phyloP scores from a whole-genome alignment of 495 filamentous ascomycete genomes.

The Trichoderma erinaceum region DNA sequence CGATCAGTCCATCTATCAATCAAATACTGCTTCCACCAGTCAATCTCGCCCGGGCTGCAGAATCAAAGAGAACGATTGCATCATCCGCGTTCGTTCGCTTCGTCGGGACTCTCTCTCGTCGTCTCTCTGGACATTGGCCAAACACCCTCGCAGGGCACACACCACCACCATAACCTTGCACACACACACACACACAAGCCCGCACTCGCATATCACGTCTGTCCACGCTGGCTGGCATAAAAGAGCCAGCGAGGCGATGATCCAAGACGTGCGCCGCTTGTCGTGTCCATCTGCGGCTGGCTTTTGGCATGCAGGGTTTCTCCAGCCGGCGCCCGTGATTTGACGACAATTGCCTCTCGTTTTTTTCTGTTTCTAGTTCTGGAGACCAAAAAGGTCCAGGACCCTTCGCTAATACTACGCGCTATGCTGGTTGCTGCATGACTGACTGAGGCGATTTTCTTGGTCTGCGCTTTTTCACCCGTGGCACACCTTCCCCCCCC shows the following conservation, averaged over 20 bases:
- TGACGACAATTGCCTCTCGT: not conserved
- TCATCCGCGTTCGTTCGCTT: not conserved
- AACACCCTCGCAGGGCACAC: constrained; percentile 3
- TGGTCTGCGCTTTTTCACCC: not conserved
- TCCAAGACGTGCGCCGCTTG: constrained; percentile 3
- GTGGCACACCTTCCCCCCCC: not conserved
- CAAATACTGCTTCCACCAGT: not conserved
- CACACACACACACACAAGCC: constrained; percentile 8
- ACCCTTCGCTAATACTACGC: not conserved
- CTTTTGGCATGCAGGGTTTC: constrained; percentile 12
- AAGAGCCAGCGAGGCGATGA: constrained; percentile 12
- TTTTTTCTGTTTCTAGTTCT: not conserved
- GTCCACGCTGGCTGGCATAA: constrained; percentile 14
- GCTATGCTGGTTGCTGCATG: not conserved
- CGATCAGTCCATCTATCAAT: not conserved
- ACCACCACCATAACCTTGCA: not conserved
- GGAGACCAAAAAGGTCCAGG: not conserved
- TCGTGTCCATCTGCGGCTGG: constrained; percentile 10
- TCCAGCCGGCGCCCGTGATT: not conserved
- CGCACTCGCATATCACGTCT: constrained; percentile 12
- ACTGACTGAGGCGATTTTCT: constrained; percentile 10
- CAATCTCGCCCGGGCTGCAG: not conserved
- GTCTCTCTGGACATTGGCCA: not conserved
- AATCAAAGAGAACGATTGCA: not conserved
- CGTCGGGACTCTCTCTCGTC: not conserved